Evolutionary conservation across 2,329 filamentous ascomycete genomes (phyloP), one percentile per base, ranked within the genome.

Genomic region (Teratosphaeria nubilosa): DNA sequence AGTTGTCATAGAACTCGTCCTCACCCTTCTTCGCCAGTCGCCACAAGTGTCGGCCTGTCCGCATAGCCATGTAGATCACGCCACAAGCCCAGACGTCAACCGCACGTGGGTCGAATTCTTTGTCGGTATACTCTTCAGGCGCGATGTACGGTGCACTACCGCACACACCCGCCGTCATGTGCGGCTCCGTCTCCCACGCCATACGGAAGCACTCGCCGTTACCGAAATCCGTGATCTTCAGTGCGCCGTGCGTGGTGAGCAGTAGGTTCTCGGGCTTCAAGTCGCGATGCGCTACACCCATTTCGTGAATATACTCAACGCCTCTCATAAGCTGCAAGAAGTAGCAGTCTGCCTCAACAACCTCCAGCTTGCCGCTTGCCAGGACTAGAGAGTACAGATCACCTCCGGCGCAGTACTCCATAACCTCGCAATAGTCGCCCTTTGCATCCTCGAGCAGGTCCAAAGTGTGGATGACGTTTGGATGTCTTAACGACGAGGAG

Each of bases 21-120:
- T 97, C 92, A 57, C 95, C 91, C 75, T 91, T 95, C 74, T 92
- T 92, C 6, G 94, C 94, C n/a, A 96, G 85, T 57, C 91, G 87
- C 94, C 94, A 99, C 9, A 99, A 80, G 74, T 99, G 94, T 56
- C 94, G 83, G 5, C 94, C 94, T 1, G 92, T 97, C 59, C 94
- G 83, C 94, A 99, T 99, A 14, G 94, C 94, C 94, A 99, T 99
- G 77, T 99, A 99, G 60, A 99, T 99, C 55, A 99, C 94, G 70
- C 94, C 94, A 60, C 91, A 96, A 25, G 94, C 94, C 94, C 94
- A 99, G 14, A 97, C 87, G 69, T 99, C 94, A 54, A 99, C 92
- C n/a, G 94, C 92, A 59, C 94, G 84, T 31, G 94, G 94, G 70
- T 99, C 94, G 65, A 99, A 99, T 72, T 99, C 94, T 72, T 87